Base-by-base conservation (phyloP, 2,329 filamentous ascomycete genomes). In the Venturia nashicola region DNA sequence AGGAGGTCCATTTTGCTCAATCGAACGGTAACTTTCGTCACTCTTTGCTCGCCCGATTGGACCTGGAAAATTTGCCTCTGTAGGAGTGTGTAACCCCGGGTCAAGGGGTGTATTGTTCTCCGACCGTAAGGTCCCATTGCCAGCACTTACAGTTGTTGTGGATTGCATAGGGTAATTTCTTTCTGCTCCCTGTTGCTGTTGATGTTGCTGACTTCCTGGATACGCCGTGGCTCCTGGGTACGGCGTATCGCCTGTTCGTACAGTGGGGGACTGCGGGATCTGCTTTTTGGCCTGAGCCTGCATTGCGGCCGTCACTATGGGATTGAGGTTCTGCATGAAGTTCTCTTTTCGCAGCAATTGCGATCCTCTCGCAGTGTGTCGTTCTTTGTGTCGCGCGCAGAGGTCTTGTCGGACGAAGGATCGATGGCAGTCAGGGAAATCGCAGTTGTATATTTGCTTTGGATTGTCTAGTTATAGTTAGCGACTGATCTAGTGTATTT, bases 391-490 rank as follows among this genome's bases (percentile, higher is more conserved):
- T 66, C 78, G 86, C 71, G 94, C 88, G 72, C 94, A 91, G 65
- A 99, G 81, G 74, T 99, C 94, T 68, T 95, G 90, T 67, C 94
- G 86, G 65, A 97, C 93, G 77, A 97, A 99, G 40, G 89, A 87
- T 61, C 93, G 88, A 66, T 87, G 85, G 75, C 94, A 99, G 71
- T 92, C 91, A 23, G 90, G 90, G 70, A 92, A 96, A 72, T 95
- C 90, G 79, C 94, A 97, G 71, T 86, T 85, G 73, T 96, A 97
- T 64, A 96, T 96, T 72, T 95, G 90, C 76, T 97, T 97, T 20
- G 93, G 93, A 65, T 90, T 88, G 76, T 97, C 89, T 91, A 65
- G 8, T 32, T 57, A 16, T 14, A 57, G 51, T 43, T 36, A 34
- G 42, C 9, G 44, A 60, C 27, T 57, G 51, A 57, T 57, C 27